These are phyloP conservation scores for Aspergillus udagawae DNA, from an alignment of 2,329 filamentous ascomycete genomes.

Conservation along the genomic window DNA sequence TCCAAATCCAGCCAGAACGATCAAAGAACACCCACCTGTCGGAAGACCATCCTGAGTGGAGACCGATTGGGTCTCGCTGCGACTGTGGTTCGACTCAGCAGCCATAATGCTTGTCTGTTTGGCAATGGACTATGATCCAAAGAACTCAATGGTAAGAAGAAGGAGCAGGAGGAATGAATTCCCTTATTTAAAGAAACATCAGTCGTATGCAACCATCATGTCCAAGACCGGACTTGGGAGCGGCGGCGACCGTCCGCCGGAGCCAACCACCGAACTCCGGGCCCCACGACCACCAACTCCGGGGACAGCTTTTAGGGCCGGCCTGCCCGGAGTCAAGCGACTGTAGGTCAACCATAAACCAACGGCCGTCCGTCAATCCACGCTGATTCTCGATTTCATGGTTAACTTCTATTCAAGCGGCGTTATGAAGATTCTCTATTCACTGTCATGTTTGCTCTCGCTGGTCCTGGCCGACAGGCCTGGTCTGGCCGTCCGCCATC, in stretches of 20 bases:
- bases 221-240: neutral
- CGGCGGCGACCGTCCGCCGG: neutral
- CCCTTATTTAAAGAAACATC: neutral
- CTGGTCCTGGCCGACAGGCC: neutral
- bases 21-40: neutral
- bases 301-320: neutral
- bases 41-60: neutral
- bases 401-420: neutral
- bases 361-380: neutral
- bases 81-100: neutral
- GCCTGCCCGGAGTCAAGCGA: neutral
- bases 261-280: neutral
- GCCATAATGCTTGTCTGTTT: conserved; percentile 1
- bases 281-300: conserved; percentile 1
- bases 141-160: neutral
- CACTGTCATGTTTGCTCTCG: neutral
- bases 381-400: neutral
- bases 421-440: neutral
- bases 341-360: neutral
- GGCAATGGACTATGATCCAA: neutral
- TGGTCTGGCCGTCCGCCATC: neutral
- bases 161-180: neutral
- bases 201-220: neutral
- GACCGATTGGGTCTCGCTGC: neutral
- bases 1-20: neutral